Conservation (phyloP, 75 land plant genomes). For the Ceratopteris richardii region DNA sequence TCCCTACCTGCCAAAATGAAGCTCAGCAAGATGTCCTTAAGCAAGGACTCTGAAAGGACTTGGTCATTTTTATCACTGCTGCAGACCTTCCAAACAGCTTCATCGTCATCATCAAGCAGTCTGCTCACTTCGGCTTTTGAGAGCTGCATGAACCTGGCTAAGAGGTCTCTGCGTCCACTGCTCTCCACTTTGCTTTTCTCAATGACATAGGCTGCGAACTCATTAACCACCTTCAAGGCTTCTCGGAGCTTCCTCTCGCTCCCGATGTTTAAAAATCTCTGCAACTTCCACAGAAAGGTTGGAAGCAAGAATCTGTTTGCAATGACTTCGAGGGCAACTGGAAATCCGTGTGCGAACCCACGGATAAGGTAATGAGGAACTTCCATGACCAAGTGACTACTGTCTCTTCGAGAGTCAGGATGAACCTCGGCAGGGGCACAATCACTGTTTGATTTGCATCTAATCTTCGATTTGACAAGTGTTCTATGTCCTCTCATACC, state of each 20-base stretch:
- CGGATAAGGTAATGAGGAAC: neutral
- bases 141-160: too few species aligned
- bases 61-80: too few species aligned
- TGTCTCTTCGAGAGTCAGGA: too few species aligned
- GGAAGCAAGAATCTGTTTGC: conserved; percentile 21
- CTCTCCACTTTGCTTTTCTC: conserved; percentile 17
- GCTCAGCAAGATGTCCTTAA: conserved; percentile 15
- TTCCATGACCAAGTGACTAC: conserved; percentile 9
- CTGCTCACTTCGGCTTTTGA: too few species aligned
- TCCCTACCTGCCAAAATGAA: conserved; percentile 25
- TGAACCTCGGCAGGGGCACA: too few species aligned
- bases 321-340: conserved; percentile 34
- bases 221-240: conserved; percentile 33
- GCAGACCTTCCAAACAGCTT: too few species aligned
- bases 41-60: too few species aligned
- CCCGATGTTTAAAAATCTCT: conserved; percentile 37
- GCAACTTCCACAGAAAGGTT: conserved; percentile 16
- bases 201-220: conserved; percentile 46
- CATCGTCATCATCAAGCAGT: too few species aligned
- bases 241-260: conserved; percentile 34
- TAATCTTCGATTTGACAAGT: too few species aligned
- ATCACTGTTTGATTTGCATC: too few species aligned
- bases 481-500: too few species aligned
- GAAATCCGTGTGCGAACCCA: conserved; percentile 32
- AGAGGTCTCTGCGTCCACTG: too few species aligned